A percentile compares a stretch with the other conserved stretches of the same genome.
These are phyloP conservation scores for Pisolithus sp. DNA, from an alignment of 768 basidiomycete species.

Conservation along the genomic window DNA sequence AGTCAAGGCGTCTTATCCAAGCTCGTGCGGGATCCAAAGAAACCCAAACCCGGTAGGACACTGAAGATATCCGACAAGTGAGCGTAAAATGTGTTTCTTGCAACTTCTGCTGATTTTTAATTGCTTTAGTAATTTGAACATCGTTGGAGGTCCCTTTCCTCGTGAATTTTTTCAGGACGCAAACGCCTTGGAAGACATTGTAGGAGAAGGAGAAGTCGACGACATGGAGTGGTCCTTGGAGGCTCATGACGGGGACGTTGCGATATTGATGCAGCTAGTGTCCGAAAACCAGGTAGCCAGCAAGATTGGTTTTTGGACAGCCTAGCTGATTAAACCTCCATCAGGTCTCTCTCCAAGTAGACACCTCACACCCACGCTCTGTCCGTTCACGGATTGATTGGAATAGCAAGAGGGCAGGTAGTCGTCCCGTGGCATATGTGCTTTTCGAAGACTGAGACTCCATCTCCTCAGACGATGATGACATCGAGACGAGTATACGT, in stretches of 20 bases:
- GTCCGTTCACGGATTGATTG: conserved; percentile 60
- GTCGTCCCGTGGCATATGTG: conserved; percentile 6
- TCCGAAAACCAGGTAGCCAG: conserved; percentile 65
- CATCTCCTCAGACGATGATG: conserved; percentile 61
- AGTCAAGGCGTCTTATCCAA: conserved; percentile 63
- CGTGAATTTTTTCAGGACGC: conserved; percentile 71
- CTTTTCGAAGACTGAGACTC: conserved; percentile 2
- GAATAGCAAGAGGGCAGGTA: conserved; percentile 88
- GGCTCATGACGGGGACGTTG: conserved; percentile 75
- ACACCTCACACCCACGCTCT: conserved; percentile 52
- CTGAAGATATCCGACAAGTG: conserved; percentile 73
- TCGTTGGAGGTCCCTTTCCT: conserved; percentile 56
- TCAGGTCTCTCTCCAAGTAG: conserved; percentile 69
- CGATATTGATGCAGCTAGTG: conserved; percentile 71
- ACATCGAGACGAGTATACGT: conserved; percentile 66
- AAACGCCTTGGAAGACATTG: conserved; percentile 50
- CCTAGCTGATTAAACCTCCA: background rate
- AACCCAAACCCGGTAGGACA: conserved; percentile 63
- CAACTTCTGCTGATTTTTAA: background rate
- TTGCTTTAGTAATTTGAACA: conserved; percentile 54
- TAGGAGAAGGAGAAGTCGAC: conserved; percentile 38
- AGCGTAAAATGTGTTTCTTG: conserved; percentile 4
- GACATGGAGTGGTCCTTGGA: conserved; percentile 78
- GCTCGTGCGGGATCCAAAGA: conserved; percentile 53
- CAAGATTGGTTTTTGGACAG: background rate